Base-by-base conservation (phyloP, 371 early-diverging fungal genomes). In the Lichtheimia corymbifera region DNA sequence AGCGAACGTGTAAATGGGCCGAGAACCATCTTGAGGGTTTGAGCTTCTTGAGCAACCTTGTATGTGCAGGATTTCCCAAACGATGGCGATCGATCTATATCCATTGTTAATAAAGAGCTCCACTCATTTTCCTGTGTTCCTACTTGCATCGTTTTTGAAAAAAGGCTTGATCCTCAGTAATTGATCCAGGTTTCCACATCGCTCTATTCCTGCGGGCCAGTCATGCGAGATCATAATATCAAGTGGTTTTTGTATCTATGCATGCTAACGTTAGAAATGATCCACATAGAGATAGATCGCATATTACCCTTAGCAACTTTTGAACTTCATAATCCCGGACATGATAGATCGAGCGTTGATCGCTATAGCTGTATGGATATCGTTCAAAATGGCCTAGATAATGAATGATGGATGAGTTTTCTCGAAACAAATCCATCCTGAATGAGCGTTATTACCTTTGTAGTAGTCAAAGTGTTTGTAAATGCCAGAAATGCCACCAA, bases 141-240 rank as follows among this genome's bases (percentile, higher is more conserved):
- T 35, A 57, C 58, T 62, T 70, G 93, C 91, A 77, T 97, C 97
- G 5, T 71, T 58, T 20, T 43, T 64, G 59, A 98, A 91, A 61
- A 77, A 90, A 9, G 79, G 79, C 62, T 97, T 97, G 4, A 40
- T 63, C 1, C 71, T 61, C 20, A 95, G 62, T 45, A 99, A 78
- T 40, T 50, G 42, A 0, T 72, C 50, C 0, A 83, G 59, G 73
- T 97, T 77, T 2, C 98, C 98, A 72, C 88, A 87, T 20, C 80
- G 70, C 52, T 92, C 91, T 25, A 97, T 91, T 4, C 89, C 87
- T 22, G 81, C 76, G 0, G 99, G 99, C 99, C 99, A 99, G 71
- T 99, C 99, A 67, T 99, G 99, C 5, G 96, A 94, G 2, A 97
- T 58, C 54, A 98, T 90, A 11, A 97, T 82, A 64, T 98, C 97